Percentiles rank a stretch among this genome's conserved stretches.
phyloP scores from a whole-genome alignment of 1,284 basidiomycete species.

The Austroboletus rostrupii region DNA sequence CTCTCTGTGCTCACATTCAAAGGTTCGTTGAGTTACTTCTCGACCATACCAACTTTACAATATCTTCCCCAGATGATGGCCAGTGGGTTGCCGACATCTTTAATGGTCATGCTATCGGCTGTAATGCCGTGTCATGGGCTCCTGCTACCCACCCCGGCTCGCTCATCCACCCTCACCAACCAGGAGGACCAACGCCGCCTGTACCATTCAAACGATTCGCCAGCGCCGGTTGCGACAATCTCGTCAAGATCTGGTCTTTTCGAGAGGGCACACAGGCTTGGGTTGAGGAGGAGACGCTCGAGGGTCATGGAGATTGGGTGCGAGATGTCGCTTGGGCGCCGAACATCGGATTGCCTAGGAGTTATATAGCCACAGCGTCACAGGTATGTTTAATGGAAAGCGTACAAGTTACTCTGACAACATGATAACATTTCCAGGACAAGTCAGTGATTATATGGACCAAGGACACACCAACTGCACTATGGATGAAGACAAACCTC shows the following conservation, averaged over 20 bases:
- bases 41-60: not conserved
- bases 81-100: constrained; percentile 96
- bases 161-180: constrained; percentile 63
- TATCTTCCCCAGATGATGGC: constrained; percentile 74
- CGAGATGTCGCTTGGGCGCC: constrained; percentile 98
- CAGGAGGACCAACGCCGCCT: constrained; percentile 36
- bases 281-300: constrained; percentile 84
- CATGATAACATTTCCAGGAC: constrained; percentile 44
- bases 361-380: constrained; percentile 93
- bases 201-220: constrained; percentile 81
- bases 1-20: constrained; percentile 97
- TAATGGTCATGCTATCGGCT: constrained; percentile 93
- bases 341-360: constrained; percentile 90
- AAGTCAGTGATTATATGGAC: constrained; percentile 95
- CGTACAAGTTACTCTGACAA: not conserved
- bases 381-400: constrained; percentile 50
- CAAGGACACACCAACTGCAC: constrained; percentile 71
- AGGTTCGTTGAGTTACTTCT: constrained; percentile 45
- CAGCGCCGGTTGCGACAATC: constrained; percentile 93
- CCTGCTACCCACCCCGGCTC: constrained; percentile 87
- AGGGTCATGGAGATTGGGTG: constrained; percentile 96
- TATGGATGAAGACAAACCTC: constrained; percentile 85
- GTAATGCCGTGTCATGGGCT: constrained; percentile 97
- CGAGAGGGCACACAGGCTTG: constrained; percentile 76
- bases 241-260: constrained; percentile 94